Base-by-base conservation (phyloP, 1,284 basidiomycete species). In the Ceratobasidium theobromae region DNA sequence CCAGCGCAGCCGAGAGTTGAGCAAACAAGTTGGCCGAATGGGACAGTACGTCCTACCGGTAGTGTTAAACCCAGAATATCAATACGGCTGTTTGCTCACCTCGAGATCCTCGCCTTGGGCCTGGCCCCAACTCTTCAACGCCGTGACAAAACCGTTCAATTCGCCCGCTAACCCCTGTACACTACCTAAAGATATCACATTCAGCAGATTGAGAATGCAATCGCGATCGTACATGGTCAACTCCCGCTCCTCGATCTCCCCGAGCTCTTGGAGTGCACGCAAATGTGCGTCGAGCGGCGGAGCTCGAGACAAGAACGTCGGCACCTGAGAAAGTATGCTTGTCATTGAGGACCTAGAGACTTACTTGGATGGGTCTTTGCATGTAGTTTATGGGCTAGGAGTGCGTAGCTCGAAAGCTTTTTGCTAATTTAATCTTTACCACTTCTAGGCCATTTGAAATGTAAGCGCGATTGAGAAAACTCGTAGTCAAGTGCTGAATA, bases 21-120 rank as follows among this genome's bases (percentile, higher is more conserved):
- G 81, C 77, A 38, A 94, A 79, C 14, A 98, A 79, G 1, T 84
- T 82, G 2, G 86, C 82, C 3, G 91, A 89, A 48, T 89, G 88
- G 21, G 80, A 80, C 4, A 94, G 81, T 28, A 89, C 86, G 72
- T 97, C 93, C 86, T 94, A 70, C 62, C 28, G 1, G 28, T 8
- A 18, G n/a, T 38, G 35, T 8, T 30, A 67, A 60, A 54, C 67
- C 65, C 58, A 49, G 25, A 66, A 66, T 18, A 32, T 52, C 48
- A 38, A 52, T 48, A 49, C 12, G 57, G 27, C 18, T 1, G 81
- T 85, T 71, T 74, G 91, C 90, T 55, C 81, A n/a, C n/a, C n/a
- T n/a, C 84, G 28, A 95, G 81, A 75, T 97, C 95, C 46, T 94
- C 89, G 4, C 95, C 95, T 77, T 97, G 93, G 21, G 88, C 86